These are phyloP conservation scores for Moniliophthora roreri DNA, from an alignment of 1,284 basidiomycete species.

Conservation along the genomic window DNA sequence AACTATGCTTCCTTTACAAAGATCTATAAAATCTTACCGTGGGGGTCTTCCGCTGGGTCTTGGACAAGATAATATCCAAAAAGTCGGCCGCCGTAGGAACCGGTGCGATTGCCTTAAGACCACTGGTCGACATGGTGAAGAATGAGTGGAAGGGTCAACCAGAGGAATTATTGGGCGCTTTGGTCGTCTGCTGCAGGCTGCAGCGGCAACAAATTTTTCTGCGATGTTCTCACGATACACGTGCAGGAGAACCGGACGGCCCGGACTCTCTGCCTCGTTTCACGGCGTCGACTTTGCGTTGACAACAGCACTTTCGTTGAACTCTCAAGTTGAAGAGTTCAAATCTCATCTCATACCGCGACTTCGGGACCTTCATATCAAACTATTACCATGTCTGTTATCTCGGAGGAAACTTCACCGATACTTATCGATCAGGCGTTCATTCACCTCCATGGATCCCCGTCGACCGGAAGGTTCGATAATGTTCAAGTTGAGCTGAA, in stretches of 20 bases:
- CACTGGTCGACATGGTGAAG: constrained; percentile 76
- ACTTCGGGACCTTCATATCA: no score
- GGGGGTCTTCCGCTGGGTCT: constrained; percentile 95
- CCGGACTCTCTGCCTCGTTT: no score
- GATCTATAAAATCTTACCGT: constrained; percentile 58
- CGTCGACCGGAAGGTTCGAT: no score
- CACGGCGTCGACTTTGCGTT: no score
- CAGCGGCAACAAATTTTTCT: background rate
- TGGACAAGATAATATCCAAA: constrained; percentile 92
- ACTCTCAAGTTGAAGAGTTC: no score
- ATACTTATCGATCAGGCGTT: no score
- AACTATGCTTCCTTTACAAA: background rate
- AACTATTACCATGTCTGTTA: no score
- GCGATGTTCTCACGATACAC: background rate
- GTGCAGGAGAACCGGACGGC: background rate
- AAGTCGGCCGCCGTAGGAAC: constrained; percentile 96
- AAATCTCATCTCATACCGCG: no score
- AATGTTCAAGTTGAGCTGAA: no score
- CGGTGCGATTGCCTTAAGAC: constrained; percentile 93
- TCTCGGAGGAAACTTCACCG: no score
- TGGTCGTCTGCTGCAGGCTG: background rate
- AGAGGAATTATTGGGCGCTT: background rate
- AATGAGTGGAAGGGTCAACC: background rate
- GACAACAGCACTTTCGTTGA: no score
- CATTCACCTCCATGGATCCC: no score